phyloP scores from a whole-genome alignment of 192 early-diverging fungal genomes.

The Linnemannia exigua region DNA sequence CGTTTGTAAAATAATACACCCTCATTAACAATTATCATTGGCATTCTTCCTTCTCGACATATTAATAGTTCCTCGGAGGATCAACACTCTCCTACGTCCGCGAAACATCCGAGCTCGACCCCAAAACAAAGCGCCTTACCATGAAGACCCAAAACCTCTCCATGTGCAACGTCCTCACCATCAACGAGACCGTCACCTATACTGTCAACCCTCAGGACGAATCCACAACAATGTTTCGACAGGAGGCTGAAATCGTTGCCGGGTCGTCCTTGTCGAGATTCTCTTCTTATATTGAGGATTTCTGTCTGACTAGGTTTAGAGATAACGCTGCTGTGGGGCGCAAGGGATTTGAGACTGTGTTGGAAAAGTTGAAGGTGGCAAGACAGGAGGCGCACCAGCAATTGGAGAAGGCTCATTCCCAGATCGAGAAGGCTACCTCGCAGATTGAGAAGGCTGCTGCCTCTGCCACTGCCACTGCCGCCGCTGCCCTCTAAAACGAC shows the following conservation, averaged over 20 bases:
- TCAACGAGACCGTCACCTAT: constrained; percentile 91
- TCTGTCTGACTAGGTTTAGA: constrained; percentile 87
- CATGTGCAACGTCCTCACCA: constrained; percentile 85
- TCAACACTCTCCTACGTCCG: constrained; percentile 84
- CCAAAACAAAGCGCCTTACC: constrained; percentile 74
- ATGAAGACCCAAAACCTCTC: constrained; percentile 90
- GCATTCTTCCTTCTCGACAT: not conserved
- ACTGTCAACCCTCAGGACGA: constrained; percentile 70
- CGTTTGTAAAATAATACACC: not conserved
- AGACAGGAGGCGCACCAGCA: constrained; percentile 34
- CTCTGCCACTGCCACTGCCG: constrained; percentile 15
- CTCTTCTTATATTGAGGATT: constrained; percentile 85
- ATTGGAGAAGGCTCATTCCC: constrained; percentile 21
- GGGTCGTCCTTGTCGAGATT: constrained; percentile 77
- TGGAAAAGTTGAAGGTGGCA: constrained; percentile 69
- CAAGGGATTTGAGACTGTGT: constrained; percentile 87
- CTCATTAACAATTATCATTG: not conserved
- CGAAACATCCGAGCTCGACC: constrained; percentile 92
- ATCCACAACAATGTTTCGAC: constrained; percentile 77
- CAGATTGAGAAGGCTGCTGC: constrained; percentile 11
- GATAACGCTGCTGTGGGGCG: constrained; percentile 91
- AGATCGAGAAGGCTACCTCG: constrained; percentile 6
- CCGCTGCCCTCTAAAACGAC: constrained; percentile 31
- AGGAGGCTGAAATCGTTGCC: constrained; percentile 88
- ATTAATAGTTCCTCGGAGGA: constrained; percentile 73